Evolutionary conservation across 2,329 filamentous ascomycete species (phyloP).

Genomic region (Exophiala calicioides): DNA sequence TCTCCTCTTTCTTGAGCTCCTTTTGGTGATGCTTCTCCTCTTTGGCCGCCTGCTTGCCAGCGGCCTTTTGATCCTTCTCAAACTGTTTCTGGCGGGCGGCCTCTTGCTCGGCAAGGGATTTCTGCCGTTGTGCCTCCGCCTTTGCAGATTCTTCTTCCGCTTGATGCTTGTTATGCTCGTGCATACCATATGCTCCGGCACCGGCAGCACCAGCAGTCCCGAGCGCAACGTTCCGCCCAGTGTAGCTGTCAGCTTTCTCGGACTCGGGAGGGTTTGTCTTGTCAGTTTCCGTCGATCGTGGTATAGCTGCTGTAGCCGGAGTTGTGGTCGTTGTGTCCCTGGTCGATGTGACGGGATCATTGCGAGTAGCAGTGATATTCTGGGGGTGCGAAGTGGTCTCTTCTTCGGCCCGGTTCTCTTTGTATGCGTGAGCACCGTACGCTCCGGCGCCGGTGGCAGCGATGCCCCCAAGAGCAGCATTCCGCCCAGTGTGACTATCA

Average conservation of each 20-base stretch:
- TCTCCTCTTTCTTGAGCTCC: constrained; percentile 18
- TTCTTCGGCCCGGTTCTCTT: constrained; percentile 13
- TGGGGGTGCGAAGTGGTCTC: too few relatives aligned
- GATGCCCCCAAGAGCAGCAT: constrained; percentile 17
- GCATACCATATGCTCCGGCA: constrained; percentile 21
- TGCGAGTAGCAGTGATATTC: too few relatives aligned
- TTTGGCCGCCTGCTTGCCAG: constrained; percentile 18
- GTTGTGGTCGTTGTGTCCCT: too few relatives aligned
- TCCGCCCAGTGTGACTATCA: constrained; percentile 18
- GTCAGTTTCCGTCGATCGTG: too few relatives aligned
- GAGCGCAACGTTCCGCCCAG: constrained; percentile 17
- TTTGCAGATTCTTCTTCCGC: constrained; percentile 15
- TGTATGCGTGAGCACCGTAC: constrained; percentile 17
- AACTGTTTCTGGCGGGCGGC: constrained; percentile 20
- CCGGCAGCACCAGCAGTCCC: constrained; percentile 16
- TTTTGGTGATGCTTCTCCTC: constrained; percentile 20
- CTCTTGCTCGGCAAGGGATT: constrained; percentile 18
- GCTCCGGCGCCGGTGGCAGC: constrained; percentile 18
- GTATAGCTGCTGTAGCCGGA: too few relatives aligned
- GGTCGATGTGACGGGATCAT: too few relatives aligned
- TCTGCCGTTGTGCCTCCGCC: too few relatives aligned
- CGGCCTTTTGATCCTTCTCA: constrained; percentile 17
- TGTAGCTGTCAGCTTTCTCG: too few relatives aligned
- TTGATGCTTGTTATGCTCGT: constrained; percentile 22
- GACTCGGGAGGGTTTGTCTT: too few relatives aligned